Evolutionary conservation across 1,284 basidiomycete genomes (phyloP).

Genomic region (Hymenochaete sp.): DNA sequence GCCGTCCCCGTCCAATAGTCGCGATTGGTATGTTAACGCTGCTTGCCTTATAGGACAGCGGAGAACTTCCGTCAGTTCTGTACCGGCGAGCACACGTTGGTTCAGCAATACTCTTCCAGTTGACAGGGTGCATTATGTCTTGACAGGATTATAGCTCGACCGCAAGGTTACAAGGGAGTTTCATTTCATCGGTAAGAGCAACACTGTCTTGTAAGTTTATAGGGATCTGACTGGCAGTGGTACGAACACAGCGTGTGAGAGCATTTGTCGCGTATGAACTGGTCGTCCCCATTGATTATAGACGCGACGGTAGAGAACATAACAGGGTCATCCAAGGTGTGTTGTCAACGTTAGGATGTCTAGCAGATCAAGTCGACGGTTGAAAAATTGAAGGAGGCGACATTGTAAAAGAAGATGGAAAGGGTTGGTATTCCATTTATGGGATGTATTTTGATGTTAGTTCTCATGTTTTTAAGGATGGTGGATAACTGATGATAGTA

Average conservation of each 20-base stretch:
- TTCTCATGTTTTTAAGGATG: too few relatives aligned
- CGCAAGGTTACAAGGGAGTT: constrained; percentile 83
- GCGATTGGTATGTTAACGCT: too few relatives aligned
- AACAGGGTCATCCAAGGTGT: constrained; percentile 83
- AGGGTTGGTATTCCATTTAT: constrained; percentile 91
- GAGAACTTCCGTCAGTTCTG: constrained; percentile 98
- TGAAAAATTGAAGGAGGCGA: constrained; percentile 56
- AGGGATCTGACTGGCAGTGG: too few relatives aligned
- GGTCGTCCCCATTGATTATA: too few relatives aligned
- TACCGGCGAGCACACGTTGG: constrained; percentile 93
- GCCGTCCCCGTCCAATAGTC: constrained; percentile 4
- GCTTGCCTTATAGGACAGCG: constrained; percentile 86
- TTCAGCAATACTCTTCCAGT: background rate
- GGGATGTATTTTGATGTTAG: constrained; percentile 90
- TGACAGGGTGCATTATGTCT: constrained; percentile 68
- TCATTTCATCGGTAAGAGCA: constrained; percentile 96
- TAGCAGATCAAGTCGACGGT: too few relatives aligned
- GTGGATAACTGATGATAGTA: too few relatives aligned
- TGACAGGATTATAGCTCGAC: too few relatives aligned
- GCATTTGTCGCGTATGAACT: too few relatives aligned
- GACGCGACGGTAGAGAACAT: too few relatives aligned
- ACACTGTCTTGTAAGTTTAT: too few relatives aligned
- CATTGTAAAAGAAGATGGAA: constrained; percentile 88
- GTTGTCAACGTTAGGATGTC: too few relatives aligned
- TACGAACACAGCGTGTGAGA: too few relatives aligned